phyloP scores from a whole-genome alignment of 306 rosid species.

The Lagenaria siceraria region DNA sequence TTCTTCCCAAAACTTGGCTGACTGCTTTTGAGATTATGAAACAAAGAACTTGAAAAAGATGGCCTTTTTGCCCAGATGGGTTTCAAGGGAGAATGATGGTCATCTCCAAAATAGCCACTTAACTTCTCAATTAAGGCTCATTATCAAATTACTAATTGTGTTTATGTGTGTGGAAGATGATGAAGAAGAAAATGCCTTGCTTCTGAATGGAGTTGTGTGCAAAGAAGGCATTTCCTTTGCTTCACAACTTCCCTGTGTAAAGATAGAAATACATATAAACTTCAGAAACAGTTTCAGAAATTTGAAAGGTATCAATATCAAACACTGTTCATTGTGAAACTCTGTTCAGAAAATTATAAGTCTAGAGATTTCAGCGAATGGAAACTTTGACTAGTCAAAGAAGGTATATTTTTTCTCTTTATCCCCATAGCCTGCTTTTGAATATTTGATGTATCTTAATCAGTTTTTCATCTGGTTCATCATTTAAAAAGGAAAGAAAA shows the following conservation, averaged over 20 bases:
- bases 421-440: background rate
- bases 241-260: conserved; percentile 14
- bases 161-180: background rate
- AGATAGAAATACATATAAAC: background rate
- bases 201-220: conserved; percentile 25
- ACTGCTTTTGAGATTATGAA: background rate
- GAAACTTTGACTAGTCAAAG: conserved; percentile 6
- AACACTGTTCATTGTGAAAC: background rate
- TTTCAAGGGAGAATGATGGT: background rate
- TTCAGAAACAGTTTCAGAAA: background rate
- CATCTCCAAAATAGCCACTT: background rate
- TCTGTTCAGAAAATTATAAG: background rate
- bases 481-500: background rate
- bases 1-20: background rate
- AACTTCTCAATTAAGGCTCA: conserved; percentile 1
- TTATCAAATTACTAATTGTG: background rate
- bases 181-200: conserved; percentile 35
- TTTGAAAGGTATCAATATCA: background rate
- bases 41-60: conserved; percentile 10
- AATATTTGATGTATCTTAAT: background rate
- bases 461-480: background rate
- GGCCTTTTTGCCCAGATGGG: conserved; percentile 3
- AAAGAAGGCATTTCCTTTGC: conserved; percentile 30
- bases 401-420: background rate
- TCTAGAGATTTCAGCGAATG: background rate